phyloP scores from a whole-genome alignment of 192 early-diverging fungal genomes.

The Linnemannia zychae region DNA sequence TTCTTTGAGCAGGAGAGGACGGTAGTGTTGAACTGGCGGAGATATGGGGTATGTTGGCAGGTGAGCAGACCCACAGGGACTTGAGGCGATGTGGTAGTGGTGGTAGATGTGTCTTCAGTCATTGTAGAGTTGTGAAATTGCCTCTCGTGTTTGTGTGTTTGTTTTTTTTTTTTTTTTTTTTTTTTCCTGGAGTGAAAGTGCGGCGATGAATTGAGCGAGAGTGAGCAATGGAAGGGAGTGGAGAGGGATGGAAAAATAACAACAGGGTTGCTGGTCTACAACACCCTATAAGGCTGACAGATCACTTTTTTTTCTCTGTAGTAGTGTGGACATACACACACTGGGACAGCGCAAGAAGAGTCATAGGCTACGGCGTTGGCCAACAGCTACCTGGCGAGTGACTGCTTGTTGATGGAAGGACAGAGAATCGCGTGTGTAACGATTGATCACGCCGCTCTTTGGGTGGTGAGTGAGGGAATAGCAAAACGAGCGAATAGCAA shows the following conservation, averaged over 20 bases:
- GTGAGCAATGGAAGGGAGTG: background rate
- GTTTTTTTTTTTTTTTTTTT: background rate
- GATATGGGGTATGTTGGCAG: constrained; percentile 72
- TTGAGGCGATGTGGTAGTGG: constrained; percentile 13
- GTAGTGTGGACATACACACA: too few species aligned
- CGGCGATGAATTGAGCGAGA: background rate
- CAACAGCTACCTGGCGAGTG: too few species aligned
- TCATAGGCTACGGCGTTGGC: too few species aligned
- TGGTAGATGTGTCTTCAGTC: background rate
- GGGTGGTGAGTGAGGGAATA: too few species aligned
- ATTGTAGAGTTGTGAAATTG: background rate
- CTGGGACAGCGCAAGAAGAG: too few species aligned
- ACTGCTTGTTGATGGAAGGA: too few species aligned
- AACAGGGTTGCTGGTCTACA: background rate
- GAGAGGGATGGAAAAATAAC: background rate
- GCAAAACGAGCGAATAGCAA: too few species aligned
- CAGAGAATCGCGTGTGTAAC: too few species aligned
- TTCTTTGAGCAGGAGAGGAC: constrained; percentile 67
- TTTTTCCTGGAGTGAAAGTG: background rate
- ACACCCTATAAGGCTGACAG: constrained; percentile 4
- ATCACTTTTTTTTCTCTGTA: background rate
- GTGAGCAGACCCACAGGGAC: constrained; percentile 70
- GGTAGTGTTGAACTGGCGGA: constrained; percentile 57
- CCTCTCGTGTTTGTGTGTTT: background rate
- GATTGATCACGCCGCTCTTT: too few species aligned